Conservation (phyloP, 129 eudicot species). For the Chrysanthemum lavandulifolium region DNA sequence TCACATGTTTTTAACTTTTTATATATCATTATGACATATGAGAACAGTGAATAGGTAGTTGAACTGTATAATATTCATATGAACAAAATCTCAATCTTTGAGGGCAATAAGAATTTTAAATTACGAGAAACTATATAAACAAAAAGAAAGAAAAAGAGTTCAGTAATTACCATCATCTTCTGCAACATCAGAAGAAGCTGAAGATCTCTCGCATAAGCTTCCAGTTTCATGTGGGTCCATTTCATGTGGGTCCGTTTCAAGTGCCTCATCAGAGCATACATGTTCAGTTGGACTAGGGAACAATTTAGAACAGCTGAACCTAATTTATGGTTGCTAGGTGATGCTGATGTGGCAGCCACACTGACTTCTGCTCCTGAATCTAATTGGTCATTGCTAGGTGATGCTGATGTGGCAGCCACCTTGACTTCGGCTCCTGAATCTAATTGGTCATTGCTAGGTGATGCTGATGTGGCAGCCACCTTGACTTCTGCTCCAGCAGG, state of each 20-base stretch:
- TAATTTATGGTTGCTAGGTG: background rate
- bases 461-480: slow-evolving; percentile 29
- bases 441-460: slow-evolving; percentile 24
- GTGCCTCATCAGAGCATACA: slow-evolving; percentile 34
- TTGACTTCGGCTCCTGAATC: slow-evolving; percentile 23
- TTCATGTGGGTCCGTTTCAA: slow-evolving; percentile 33
- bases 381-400: slow-evolving; percentile 24
- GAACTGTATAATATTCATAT: background rate
- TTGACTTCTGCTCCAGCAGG: slow-evolving; percentile 18
- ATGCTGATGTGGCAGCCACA: slow-evolving; percentile 28
- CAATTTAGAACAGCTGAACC: slow-evolving; percentile 13
- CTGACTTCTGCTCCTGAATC: slow-evolving; percentile 20
- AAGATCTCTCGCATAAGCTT: slow-evolving; percentile 45
- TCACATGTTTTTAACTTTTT: no score
- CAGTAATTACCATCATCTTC: slow-evolving; percentile 38
- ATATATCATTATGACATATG: no score
- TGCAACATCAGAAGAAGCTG: slow-evolving; percentile 35
- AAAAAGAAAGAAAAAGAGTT: background rate
- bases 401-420: slow-evolving; percentile 26
- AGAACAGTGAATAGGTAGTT: no score
- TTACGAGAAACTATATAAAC: slow-evolving; percentile 1
- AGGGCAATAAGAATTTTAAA: background rate
- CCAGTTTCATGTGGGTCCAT: slow-evolving; percentile 45
- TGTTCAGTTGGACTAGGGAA: slow-evolving; percentile 30
- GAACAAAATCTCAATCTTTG: background rate